Evolutionary conservation across 805 yeast genomes (phyloP), one percentile per base, ranked within the genome.

Genomic region (Allodekkera sacchari): DNA sequence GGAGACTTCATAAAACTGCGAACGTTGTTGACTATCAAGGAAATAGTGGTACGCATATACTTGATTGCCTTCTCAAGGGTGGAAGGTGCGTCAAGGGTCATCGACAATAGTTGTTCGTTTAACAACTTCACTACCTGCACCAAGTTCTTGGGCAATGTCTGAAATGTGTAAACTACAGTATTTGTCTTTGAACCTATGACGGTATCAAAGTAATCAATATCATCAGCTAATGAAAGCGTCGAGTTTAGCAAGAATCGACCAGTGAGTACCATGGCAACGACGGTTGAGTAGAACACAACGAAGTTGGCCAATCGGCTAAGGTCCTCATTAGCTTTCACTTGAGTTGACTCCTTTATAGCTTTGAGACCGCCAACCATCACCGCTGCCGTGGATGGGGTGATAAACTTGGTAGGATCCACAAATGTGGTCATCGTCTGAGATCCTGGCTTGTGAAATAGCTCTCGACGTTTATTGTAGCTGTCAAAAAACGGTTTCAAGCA

Each of bases 141-240:
- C 0, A 44, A 7, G n/a, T 55, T 50, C 3, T 25, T 13, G 6
- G 67, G 68, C 6, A 57, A 38, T 0, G 54, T 56, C 44, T 68
- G 77, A 7, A 68, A 14, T 1, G 64, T 42, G 36, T 68, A 68
- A 1, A 66, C 13, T 3, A 48, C 30, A 12, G 55, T 36, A 18
- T 59, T 54, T 13, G 47, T 39, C 3, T 47, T 47, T 4, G 66
- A 59, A 9, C 56, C 42, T 3, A 57, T 42, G 0, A 63, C 46
- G 2, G 50, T 31, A 18, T 70, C 69, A 61, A 67, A 73, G 44
- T 71, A 74, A 20, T 52, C 51, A n/a, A 70, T 41, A 38, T 66
- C 69, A 25, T 61, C 63, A 15, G 53, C 37, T 10, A 70, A 40
- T 7, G 70, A 66, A 4, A 68, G 38, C 2, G 77, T 68, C 11